These are phyloP conservation scores for Plectosphaerella plurivora DNA, from an alignment of 2,329 filamentous ascomycete genomes.

Conservation along the genomic window DNA sequence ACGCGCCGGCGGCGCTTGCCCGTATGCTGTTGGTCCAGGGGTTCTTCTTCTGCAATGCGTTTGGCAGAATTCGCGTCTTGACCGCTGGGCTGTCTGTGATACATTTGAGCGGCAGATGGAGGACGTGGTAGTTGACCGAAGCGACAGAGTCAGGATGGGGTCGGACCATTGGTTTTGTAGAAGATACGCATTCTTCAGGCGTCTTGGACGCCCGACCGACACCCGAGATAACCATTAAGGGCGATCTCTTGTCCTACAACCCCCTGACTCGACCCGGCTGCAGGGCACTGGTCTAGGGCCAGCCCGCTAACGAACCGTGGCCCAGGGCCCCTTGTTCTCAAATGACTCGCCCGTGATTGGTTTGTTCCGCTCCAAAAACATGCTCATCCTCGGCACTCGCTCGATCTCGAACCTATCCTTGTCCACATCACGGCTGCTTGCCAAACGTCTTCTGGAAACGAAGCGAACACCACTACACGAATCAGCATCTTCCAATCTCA, in stretches of 20 bases:
- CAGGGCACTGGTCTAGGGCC: neutral
- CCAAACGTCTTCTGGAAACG: constrained; percentile 19
- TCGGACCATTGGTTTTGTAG: neutral
- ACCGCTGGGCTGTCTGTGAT: neutral
- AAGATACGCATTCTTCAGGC: neutral
- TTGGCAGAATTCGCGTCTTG: neutral
- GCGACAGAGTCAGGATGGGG: no score
- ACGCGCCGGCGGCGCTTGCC: constrained; percentile 8
- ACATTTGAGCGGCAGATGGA: neutral
- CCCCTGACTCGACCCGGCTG: no score
- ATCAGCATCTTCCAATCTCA: constrained; percentile 18
- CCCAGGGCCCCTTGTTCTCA: neutral
- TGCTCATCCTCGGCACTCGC: neutral
- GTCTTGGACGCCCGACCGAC: neutral
- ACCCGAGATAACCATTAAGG: neutral
- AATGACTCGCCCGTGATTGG: neutral
- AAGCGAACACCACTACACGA: constrained; percentile 20
- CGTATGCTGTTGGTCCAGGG: neutral
- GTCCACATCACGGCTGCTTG: neutral
- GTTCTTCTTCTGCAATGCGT: neutral
- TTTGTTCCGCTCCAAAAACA: neutral
- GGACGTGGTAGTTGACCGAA: neutral
- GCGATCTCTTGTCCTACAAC: neutral
- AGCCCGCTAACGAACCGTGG: neutral
- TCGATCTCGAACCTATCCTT: neutral